phyloP scores from a whole-genome alignment of 192 early-diverging fungal genomes.

The Coemansia guatemalensis region DNA sequence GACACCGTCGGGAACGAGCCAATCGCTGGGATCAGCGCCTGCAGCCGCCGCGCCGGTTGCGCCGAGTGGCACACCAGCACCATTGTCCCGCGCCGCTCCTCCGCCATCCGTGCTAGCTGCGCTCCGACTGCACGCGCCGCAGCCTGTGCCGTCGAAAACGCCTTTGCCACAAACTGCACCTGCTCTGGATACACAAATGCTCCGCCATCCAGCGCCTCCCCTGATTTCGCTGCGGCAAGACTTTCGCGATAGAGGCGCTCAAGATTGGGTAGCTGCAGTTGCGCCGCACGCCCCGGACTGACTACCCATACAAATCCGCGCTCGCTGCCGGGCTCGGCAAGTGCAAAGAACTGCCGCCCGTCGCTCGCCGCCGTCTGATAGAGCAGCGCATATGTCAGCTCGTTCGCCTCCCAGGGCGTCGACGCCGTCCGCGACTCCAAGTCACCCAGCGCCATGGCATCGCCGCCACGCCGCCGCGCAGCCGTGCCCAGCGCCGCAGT shows the following conservation, averaged over 20 bases:
- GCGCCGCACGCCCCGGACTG: constrained; percentile 57
- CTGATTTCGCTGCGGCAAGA: constrained; percentile 17
- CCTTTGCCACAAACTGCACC: constrained; percentile 32
- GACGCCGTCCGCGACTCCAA: constrained; percentile 30
- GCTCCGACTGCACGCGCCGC: constrained; percentile 58
- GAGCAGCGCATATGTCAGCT: constrained; percentile 71
- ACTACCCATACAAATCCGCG: constrained; percentile 74
- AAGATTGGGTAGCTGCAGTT: constrained; percentile 72
- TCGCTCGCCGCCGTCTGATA: constrained; percentile 63
- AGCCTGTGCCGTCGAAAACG: constrained; percentile 22
- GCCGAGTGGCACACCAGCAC: constrained; percentile 77
- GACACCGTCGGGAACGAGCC: constrained; percentile 69
- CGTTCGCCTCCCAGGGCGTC: constrained; percentile 25
- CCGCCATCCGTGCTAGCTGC: constrained; percentile 61
- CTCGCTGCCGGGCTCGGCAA: constrained; percentile 64
- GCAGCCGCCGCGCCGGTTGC: constrained; percentile 52
- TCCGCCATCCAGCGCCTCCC: constrained; percentile 16
- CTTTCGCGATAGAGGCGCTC: constrained; percentile 64
- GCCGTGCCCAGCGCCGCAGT: constrained; percentile 31
- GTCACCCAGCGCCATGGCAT: constrained; percentile 29
- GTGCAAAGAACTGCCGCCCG: constrained; percentile 59
- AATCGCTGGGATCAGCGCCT: constrained; percentile 54
- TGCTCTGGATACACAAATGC: constrained; percentile 47
- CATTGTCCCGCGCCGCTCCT: constrained; percentile 61
- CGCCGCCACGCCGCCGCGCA: constrained; percentile 27